Base-by-base conservation (phyloP, 2,329 filamentous ascomycete genomes). In the Microcyclosporella mali region DNA sequence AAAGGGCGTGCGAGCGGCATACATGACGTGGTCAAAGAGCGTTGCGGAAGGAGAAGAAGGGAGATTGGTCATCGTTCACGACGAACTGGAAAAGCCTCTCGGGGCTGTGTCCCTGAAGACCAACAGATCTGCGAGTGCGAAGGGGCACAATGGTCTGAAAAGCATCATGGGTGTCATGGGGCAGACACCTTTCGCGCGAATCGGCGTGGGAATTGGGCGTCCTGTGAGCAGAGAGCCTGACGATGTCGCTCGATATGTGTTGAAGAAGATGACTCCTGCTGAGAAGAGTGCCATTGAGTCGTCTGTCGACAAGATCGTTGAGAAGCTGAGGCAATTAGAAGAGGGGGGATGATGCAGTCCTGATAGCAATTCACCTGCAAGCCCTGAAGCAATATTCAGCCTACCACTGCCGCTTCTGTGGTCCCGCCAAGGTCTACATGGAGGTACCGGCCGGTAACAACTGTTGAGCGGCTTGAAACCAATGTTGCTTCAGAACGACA, bases 201-300 rank as follows among this genome's bases (percentile, higher is more conserved):
- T 97, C 38, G 82, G 85, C 0, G 70, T 97, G 10, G 92, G 92
- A 0, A 95, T 97, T 67, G 89, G 87, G n/a, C 71, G 92, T 34
- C 90, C 90, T 0, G 70, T 69, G 34, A 82, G 75, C 49, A 74
- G 88, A 50, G 81, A 87, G 37, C 70, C 72, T 16, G 67, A 70
- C 30, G 78, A 77, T 2, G 88, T 97, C 8, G 78, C 82, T 33
- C 70, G 78, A 17, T 94, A 90, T 68, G 89, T 97, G 33, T 67
- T 97, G 53, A 73, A 73, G 44, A 78, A 79, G 56, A 81, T 92
- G 71, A 74, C 71, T 8, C 50, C 56, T 6, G 56, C 61, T 9
- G 74, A 85, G 58, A 69, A 70, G 58, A 59, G 33, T 17, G 57
- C 52, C 40, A 42, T 63, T 15, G 57, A 60, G 33, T 53, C 46